Base-by-base conservation (phyloP, 2,329 filamentous ascomycete genomes). In the Stemphylium vesicarium region DNA sequence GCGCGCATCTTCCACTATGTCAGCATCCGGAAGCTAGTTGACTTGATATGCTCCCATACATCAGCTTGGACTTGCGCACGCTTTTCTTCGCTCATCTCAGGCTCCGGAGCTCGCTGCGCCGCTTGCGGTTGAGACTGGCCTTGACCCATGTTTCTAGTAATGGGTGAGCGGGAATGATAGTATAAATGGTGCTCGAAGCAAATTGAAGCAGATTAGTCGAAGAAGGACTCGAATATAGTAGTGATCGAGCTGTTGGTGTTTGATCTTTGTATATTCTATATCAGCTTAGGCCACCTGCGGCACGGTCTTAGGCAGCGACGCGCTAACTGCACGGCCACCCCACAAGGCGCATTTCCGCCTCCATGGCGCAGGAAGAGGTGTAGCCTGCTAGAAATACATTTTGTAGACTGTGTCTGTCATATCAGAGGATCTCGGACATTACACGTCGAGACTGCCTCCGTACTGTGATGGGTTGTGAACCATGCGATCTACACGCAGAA, bases 1-100 rank as follows among this genome's bases (percentile, higher is more conserved):
- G 65, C 65, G n/a, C 70, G 68, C 50, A 71, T 70, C 70, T 74
- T 56, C 1, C 10, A 5, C 12, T 4, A 7, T 40, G 42, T 65
- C 35, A 64, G 45, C 2, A 31, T 13, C n/a, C 20, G 10, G 4
- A 18, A 20, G 3, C n/a, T 5, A 8, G 7, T 10, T 9, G 2
- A 39, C 32, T 6, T 16, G 15, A 39, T 4, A 16, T 2, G 9
- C 36, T 37, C 59, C 10, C 41, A 24, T 57, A 69, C 70, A 48
- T 73, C 70, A 11, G 60, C 65, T 50, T 68, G 64, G 24, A 56
- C 42, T 22, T 60, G 44, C 2, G 59, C 64, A 26, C 63, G 56
- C 55, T 70, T 66, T 36, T 69, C 63, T 0, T 66, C 57, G 46
- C 65, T 66, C 3, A 65, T 32, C 4, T 65, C 60, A 3, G 64